Base-by-base conservation (phyloP, 1,284 basidiomycete genomes). In the Salmacisia buchloeana region DNA sequence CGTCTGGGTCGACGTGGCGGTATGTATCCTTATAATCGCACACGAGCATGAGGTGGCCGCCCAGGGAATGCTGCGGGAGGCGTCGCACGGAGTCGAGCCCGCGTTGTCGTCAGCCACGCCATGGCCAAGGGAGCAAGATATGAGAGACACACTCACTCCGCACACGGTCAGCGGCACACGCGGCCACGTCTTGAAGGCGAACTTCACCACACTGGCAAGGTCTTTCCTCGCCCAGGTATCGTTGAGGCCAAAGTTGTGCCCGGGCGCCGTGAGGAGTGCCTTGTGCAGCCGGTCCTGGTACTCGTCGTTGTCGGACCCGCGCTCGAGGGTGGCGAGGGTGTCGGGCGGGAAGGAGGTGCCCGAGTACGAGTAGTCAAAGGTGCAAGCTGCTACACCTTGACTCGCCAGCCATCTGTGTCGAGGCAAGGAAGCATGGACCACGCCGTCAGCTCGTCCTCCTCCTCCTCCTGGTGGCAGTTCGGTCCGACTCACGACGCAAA, bases 331-430 rank as follows among this genome's bases (percentile, higher is more conserved):
- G 12, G 31, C 45, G 2, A 68, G 59, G n/a, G 66, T 58, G 21
- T 70, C 63, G 25, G 63, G 60, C 7, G 73, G 73, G 35, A 75
- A 72, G 5, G 70, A 72, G 4, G 62, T 59, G 6, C 73, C 73
- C 1, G 68, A 67, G 38, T 61, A 75, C 41, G 72, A 66, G 25
- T 70, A 75, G 68, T 75, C 73, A 59, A 73, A 72, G 0, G 73
- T 75, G 41, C 65, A 69, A 13, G 69, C 69, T 9, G 63, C 68
- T 0, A 75, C 63, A n/a, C 72, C 73, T 29, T 72, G 64, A 6
- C 57, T 52, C 1, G 70, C 59, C 18, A 75, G 68, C 64, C 65
- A 73, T 0, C 58, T 38, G 9, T 9, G 36, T 9, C 7, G 36
- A 38, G 36, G 9, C 7, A 7, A 38, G 15, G 18, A 43, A 21